phyloP scores from a whole-genome alignment of 179 eudicot species.

The Drosera spatulata region DNA sequence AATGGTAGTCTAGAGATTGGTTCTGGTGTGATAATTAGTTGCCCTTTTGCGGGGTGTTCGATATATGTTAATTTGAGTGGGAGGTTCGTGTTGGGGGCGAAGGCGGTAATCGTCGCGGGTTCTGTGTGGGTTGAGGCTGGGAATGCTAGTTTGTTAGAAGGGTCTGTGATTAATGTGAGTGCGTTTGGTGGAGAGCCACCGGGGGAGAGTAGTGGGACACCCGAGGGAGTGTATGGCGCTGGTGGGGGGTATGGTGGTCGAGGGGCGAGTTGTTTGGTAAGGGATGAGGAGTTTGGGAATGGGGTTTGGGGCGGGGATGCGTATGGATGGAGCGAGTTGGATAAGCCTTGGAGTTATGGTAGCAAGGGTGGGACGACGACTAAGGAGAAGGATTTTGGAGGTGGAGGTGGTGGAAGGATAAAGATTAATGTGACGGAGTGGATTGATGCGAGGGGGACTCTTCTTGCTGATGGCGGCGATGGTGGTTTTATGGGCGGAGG shows the following conservation, averaged over 20 bases:
- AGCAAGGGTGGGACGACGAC: conserved; percentile 83
- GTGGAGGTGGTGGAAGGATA: conserved; percentile 86
- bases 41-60: conserved; percentile 50
- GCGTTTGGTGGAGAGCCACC: conserved; percentile 57
- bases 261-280: conserved; percentile 65
- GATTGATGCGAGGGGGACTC: conserved; percentile 36
- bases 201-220: conserved; percentile 54
- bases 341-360: conserved; percentile 67
- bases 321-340: conserved; percentile 63
- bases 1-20: conserved; percentile 54
- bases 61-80: conserved; percentile 47
- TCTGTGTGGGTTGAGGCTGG: conserved; percentile 29
- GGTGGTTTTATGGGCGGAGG: conserved; percentile 93
- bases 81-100: conserved; percentile 33
- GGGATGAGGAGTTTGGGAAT: conserved; percentile 58
- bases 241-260: conserved; percentile 95
- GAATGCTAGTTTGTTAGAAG: conserved; percentile 27
- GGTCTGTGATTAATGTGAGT: conserved; percentile 52
- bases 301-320: conserved; percentile 98
- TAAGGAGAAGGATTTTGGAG: conserved; percentile 73
- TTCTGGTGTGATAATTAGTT: conserved; percentile 46
- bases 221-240: conserved; percentile 47
- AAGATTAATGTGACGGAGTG: conserved; percentile 27
- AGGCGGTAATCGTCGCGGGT: conserved; percentile 43
- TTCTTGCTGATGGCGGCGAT: conserved; percentile 85